These are phyloP conservation scores for Barnettozyma sucrosica DNA, from an alignment of 805 yeast genomes.

Conservation along the genomic window DNA sequence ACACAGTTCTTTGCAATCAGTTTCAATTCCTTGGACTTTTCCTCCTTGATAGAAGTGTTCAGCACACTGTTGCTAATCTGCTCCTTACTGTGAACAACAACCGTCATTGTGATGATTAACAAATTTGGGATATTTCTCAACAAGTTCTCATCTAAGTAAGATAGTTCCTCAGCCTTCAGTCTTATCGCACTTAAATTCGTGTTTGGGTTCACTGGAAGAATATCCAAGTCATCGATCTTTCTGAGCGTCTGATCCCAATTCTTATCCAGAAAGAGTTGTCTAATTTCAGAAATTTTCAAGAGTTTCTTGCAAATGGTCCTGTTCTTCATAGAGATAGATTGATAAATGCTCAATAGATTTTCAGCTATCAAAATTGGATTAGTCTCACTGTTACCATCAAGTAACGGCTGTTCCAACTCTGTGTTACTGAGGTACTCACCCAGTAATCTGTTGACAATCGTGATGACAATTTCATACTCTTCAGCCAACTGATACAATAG, in stretches of 20 bases:
- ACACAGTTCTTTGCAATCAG: constrained; percentile 79
- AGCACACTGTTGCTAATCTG: constrained; percentile 33
- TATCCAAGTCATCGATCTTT: constrained; percentile 50
- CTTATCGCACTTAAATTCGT: constrained; percentile 39
- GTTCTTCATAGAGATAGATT: constrained; percentile 53
- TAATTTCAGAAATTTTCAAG: constrained; percentile 60
- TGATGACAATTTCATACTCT: constrained; percentile 76
- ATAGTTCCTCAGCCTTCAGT: constrained; percentile 61
- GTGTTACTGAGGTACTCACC: constrained; percentile 72
- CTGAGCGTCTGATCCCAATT: constrained; percentile 56
- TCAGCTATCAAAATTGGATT: constrained; percentile 35
- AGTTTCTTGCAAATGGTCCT: constrained; percentile 62
- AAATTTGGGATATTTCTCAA: constrained; percentile 76
- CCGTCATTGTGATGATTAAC: constrained; percentile 75
- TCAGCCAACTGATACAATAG: constrained; percentile 82
- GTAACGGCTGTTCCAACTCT: constrained; percentile 53
- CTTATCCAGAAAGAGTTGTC: constrained; percentile 49
- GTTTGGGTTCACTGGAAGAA: constrained; percentile 53
- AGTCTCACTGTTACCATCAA: constrained; percentile 38
- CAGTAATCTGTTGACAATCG: constrained; percentile 65
- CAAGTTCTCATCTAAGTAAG: constrained; percentile 59
- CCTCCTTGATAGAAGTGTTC: constrained; percentile 43
- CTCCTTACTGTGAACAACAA: constrained; percentile 54
- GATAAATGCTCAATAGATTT: constrained; percentile 39
- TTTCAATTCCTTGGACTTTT: constrained; percentile 49